Conservation (phyloP, 1,284 basidiomycete species). For the Rugosomyces carneus region DNA sequence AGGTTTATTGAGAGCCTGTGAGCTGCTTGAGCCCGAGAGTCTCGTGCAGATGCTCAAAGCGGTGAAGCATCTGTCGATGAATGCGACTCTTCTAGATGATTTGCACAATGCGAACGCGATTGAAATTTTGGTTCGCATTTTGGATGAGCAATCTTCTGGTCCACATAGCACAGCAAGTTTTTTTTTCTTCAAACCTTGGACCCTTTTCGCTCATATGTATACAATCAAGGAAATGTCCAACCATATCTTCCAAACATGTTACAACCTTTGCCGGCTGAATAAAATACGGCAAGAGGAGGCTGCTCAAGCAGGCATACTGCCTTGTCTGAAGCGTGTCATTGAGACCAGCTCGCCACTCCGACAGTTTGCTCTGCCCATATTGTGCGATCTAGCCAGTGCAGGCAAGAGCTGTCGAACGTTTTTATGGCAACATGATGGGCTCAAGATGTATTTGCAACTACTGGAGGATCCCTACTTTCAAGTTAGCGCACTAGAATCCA, state of each 20-base stretch:
- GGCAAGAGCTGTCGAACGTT: slow-evolving; percentile 86
- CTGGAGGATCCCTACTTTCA: slow-evolving; percentile 95
- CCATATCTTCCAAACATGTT: slow-evolving; percentile 92
- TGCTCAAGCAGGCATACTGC: slow-evolving; percentile 90
- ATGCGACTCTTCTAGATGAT: slow-evolving; percentile 82
- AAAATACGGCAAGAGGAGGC: slow-evolving; percentile 95
- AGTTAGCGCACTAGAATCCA: slow-evolving; percentile 86
- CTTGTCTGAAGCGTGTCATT: slow-evolving; percentile 84
- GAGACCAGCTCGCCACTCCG: slow-evolving; percentile 86
- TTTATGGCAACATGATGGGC: slow-evolving; percentile 85
- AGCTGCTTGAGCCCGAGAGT: slow-evolving; percentile 76
- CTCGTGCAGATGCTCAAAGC: slow-evolving; percentile 90
- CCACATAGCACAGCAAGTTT: slow-evolving; percentile 68
- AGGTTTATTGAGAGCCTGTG: slow-evolving; percentile 84
- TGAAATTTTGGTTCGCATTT: slow-evolving; percentile 79
- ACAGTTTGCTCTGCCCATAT: slow-evolving; percentile 93
- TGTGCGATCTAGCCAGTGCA: slow-evolving; percentile 92
- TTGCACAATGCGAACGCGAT: slow-evolving; percentile 95
- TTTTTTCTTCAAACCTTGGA: slow-evolving; percentile 1
- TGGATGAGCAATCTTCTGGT: slow-evolving; percentile 78
- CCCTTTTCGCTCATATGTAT: slow-evolving; percentile 3
- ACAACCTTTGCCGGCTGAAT: slow-evolving; percentile 91
- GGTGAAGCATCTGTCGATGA: slow-evolving; percentile 95
- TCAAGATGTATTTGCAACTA: slow-evolving; percentile 78
- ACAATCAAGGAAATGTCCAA: slow-evolving; percentile 80